phyloP scores from a whole-genome alignment of 352 stramenopile species.

The Pythium coloratum region DNA sequence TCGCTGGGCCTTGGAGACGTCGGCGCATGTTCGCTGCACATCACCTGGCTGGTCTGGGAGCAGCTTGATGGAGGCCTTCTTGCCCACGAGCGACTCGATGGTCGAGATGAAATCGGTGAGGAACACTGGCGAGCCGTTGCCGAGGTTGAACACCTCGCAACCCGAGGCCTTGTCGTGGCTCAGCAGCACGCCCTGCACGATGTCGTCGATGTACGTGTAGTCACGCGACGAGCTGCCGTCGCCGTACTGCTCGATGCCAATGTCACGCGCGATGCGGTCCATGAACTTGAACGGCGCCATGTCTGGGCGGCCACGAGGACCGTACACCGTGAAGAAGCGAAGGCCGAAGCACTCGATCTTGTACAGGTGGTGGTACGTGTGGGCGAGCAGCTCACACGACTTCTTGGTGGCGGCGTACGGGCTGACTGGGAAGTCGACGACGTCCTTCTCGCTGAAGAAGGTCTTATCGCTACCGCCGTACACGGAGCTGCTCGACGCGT shows the following conservation, averaged over 20 bases:
- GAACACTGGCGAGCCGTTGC: slow-evolving; percentile 90
- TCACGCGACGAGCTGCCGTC: slow-evolving; percentile 94
- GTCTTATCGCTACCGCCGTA: slow-evolving; percentile 93
- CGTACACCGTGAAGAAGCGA: slow-evolving; percentile 99
- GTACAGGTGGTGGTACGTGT: slow-evolving; percentile 98
- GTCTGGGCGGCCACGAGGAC: slow-evolving; percentile 93
- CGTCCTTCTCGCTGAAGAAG: slow-evolving; percentile 89
- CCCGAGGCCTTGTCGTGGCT: slow-evolving; percentile 65
- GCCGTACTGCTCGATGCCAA: slow-evolving; percentile 96
- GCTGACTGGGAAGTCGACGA: slow-evolving; percentile 93
- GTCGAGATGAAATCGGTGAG: slow-evolving; percentile 95
- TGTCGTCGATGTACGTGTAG: slow-evolving; percentile 99
- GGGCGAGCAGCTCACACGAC: slow-evolving; percentile 94
- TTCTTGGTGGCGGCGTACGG: slow-evolving; percentile 98
- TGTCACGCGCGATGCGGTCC: slow-evolving; percentile 89
- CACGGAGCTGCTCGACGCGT: slow-evolving; percentile 94
- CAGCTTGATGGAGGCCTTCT: slow-evolving; percentile 93
- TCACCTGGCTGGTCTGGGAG: slow-evolving; percentile 96
- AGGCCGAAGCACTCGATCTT: slow-evolving; percentile 93
- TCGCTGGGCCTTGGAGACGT: slow-evolving; percentile 94
- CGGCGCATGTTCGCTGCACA: slow-evolving; percentile 94
- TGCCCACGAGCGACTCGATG: slow-evolving; percentile 93
- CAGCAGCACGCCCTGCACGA: slow-evolving; percentile 94
- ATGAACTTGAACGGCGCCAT: slow-evolving; percentile 99
- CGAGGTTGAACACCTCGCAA: slow-evolving; percentile 98